Evolutionary conservation across 805 yeast species (phyloP).

Genomic region (Ogataea paradorogensis): DNA sequence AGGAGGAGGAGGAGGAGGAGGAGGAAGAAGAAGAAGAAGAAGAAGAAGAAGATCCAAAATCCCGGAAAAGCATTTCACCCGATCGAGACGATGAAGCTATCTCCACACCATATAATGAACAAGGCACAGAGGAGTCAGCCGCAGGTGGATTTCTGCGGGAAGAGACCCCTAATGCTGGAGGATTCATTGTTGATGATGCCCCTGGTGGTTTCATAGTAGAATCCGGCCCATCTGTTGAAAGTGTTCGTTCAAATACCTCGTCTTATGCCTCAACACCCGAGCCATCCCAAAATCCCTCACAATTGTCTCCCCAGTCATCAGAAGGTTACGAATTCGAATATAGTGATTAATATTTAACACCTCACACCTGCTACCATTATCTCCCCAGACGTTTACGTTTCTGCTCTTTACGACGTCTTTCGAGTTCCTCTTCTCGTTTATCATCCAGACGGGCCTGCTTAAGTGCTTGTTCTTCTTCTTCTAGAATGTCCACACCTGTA

Average conservation of each 20-base stretch:
- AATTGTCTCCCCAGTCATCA: constrained; percentile 9
- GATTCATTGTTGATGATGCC: not conserved
- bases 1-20: constrained; percentile 15
- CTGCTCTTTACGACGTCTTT: constrained; percentile 45
- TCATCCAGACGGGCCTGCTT: constrained; percentile 76
- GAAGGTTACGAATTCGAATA: constrained; percentile 48
- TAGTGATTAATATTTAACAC: constrained; percentile 27
- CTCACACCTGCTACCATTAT: not conserved
- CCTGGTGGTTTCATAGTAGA: too few species aligned
- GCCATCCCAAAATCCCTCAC: not conserved
- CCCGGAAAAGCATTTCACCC: too few species aligned
- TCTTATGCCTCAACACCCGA: too few species aligned
- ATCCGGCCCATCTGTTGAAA: not conserved
- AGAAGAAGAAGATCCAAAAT: constrained; percentile 8
- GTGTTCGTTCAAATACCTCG: too few species aligned
- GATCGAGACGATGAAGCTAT: too few species aligned
- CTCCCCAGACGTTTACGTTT: constrained; percentile 39
- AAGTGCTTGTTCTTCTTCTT: constrained; percentile 73
- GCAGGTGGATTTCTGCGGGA: constrained; percentile 1
- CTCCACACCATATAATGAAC: too few species aligned
- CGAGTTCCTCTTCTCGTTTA: constrained; percentile 59
- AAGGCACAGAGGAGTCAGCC: constrained; percentile 1
- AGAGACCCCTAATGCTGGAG: not conserved
- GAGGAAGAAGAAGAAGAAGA: constrained; percentile 15
- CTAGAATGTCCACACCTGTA: constrained; percentile 81